Evolutionary conservation across 805 yeast genomes (phyloP), one percentile per base, ranked within the genome.

Genomic region (Kuraishia floccosa): DNA sequence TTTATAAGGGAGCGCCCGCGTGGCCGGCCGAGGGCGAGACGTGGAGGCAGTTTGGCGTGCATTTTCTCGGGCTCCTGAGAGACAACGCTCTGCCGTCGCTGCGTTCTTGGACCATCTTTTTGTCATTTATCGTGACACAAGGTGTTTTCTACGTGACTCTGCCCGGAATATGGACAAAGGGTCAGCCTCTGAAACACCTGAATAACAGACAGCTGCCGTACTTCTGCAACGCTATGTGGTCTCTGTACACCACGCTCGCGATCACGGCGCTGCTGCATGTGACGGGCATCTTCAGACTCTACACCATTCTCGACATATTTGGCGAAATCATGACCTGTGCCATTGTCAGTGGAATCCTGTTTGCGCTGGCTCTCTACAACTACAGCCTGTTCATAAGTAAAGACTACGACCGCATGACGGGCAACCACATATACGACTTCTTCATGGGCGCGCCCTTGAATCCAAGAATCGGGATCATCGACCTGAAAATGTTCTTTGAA

Each of bases 401-500:
- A 35, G 94, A 84, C 48, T 84, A 81, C 54, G 89, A 84, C 53
- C 67, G 91, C 39, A 74, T 89, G 89, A 77, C 96, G 6, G 96
- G 97, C 15, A 84, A 81, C 55, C 79, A 71, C 47, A 55, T 91
- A 41, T 89, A 86, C 50, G 98, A 91, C 56, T 65, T 85, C 48
- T 91, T 91, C 62, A 77, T 91, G 93, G 98, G 98, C 30, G 96
- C 96, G 11, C 94, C 96, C 25, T 71, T 91, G 52, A 91, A 91
- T 57, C 98, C 98, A 39, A 71, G 98, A 53, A 65, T 89, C 50
- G 97, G 96, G 25, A 78, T 77, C 44, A 68, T 89, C 45, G 98
- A 91, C 58, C 64, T 85, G 54, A 91, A 91, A 66, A 85, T 91
- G 94, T 91, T 91, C 57, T 89, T 86, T 52, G 98, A 91, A 58